Percentiles rank a stretch among this genome's conserved stretches.
These are phyloP conservation scores for Penicillium sp. DNA, from an alignment of 2,329 filamentous ascomycete genomes.

Conservation along the genomic window DNA sequence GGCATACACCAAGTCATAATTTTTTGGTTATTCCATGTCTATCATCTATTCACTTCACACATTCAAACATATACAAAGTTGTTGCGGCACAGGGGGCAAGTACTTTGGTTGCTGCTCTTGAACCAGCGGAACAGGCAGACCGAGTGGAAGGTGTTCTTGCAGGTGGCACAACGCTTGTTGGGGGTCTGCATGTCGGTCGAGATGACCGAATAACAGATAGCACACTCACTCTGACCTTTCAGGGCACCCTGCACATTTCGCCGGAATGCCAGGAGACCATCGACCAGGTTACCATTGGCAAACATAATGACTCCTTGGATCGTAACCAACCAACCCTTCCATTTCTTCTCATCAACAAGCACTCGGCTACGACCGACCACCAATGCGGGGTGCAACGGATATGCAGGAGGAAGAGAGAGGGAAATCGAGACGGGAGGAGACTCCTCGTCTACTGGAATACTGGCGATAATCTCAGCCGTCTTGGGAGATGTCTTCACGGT, in stretches of 20 bases:
- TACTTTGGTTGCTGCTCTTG: constrained; percentile 86
- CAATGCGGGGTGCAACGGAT: constrained; percentile 77
- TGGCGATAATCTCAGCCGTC: constrained; percentile 77
- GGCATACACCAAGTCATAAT: constrained; percentile 1
- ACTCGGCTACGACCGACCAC: constrained; percentile 82
- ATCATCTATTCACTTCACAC: constrained; percentile 20
- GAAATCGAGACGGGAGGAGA: constrained; percentile 79
- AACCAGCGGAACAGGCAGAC: constrained; percentile 97
- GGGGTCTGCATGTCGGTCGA: constrained; percentile 86
- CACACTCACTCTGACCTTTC: constrained; percentile 92
- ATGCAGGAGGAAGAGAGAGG: constrained; percentile 79
- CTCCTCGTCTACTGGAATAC: constrained; percentile 86
- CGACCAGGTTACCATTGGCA: constrained; percentile 83
- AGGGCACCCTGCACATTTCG: constrained; percentile 85
- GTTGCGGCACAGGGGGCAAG: constrained; percentile 90
- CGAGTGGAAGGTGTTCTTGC: constrained; percentile 91
- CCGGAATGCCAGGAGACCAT: constrained; percentile 83
- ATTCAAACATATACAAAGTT: constrained; percentile 68
- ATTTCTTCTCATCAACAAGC: constrained; percentile 86
- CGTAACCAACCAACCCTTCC: constrained; percentile 86
- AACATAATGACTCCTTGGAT: constrained; percentile 94
- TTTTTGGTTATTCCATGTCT: constrained; percentile 12
- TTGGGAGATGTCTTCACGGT: constrained; percentile 72
- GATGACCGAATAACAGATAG: constrained; percentile 96
- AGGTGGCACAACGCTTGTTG: constrained; percentile 88